Evolutionary conservation across 192 early-diverging fungal genomes (phyloP), one percentile per base, ranked within the genome.

Genomic region (Coemansia asiatica): DNA sequence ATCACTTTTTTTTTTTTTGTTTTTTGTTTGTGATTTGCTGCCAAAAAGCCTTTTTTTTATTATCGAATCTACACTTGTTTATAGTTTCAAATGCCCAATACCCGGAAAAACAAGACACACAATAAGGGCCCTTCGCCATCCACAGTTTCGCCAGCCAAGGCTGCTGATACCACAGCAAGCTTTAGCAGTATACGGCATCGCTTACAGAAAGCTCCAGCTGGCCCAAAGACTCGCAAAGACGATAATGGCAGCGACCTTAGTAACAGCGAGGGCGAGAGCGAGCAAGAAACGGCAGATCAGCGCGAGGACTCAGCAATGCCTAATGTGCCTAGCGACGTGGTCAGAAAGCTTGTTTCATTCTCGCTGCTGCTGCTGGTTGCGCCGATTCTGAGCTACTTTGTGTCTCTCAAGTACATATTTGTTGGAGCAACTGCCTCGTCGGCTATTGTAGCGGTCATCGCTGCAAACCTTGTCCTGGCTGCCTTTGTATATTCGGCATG

Each of bases 301-400:
- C 27, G n/a, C n/a, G 31, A 22, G 36, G n/a, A 25, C 31, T 33
- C n/a, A 38, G n/a, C 18, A 64, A 61, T 19, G 35, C 31, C 23
- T 23, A 57, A 49, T 25, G 38, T 82, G 12, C 79, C 79, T 21
- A 40, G 67, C 25, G 67, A 40, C 27, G 79, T 82, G 13, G 51
- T 76, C 16, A 19, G 60, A 27, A 76, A 76, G 69, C 71, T 82
- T 16, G 68, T 74, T 2, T 61, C 28, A 21, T 82, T 82, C 28
- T 82, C 79, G 61, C 19, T 76, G 55, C 57, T 70, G 26, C 58
- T 82, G 23, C 68, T 82, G 6, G 56, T 74, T 15, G 58, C 56
- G 26, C 79, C 79, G 27, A 76, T 82, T 25, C n/a, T 73, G 22
- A 58, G 47, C 12, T 82, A 82, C 61, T 82, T 82, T 71, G 13